Conservation (phyloP, 495 filamentous ascomycete species). For the Daldinia vernicosa region DNA sequence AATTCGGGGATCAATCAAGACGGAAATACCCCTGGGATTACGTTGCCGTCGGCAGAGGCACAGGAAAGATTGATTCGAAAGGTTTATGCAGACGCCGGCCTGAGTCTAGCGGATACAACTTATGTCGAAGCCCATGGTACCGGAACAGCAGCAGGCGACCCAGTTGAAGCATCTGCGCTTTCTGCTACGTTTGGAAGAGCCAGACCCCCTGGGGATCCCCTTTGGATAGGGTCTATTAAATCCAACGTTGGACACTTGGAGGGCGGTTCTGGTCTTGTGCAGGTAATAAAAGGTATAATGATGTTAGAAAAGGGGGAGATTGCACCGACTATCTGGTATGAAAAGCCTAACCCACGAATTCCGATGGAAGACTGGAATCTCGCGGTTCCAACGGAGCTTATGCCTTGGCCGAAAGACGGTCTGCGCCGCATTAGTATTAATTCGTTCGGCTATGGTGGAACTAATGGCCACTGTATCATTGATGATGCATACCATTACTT, state of each 20-base stretch:
- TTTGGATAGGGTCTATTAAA: conserved; percentile 59
- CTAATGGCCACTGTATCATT: conserved; percentile 9
- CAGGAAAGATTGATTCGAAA: conserved; percentile 61
- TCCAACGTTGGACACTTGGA: conserved; percentile 56
- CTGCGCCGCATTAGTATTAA: conserved; percentile 1
- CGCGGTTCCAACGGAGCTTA: neutral
- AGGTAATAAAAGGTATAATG: conserved; percentile 58
- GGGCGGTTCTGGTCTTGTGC: conserved; percentile 51
- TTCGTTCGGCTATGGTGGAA: conserved; percentile 18
- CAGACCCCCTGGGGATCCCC: conserved; percentile 61
- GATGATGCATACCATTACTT: conserved; percentile 13
- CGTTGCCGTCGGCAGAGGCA: conserved; percentile 57
- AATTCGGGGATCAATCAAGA: conserved; percentile 59
- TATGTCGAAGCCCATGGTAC: conserved; percentile 63
- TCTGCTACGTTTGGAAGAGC: conserved; percentile 42
- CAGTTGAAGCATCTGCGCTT: conserved; percentile 60
- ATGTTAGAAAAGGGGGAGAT: conserved; percentile 59
- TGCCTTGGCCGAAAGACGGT: neutral
- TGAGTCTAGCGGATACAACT: conserved; percentile 49
- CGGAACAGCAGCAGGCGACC: conserved; percentile 64
- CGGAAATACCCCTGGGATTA: conserved; percentile 58
- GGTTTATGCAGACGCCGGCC: conserved; percentile 55
- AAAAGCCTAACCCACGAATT: conserved; percentile 52
- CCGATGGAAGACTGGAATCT: neutral
- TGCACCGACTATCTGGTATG: conserved; percentile 51